Conservation (phyloP, 2,329 filamentous ascomycete genomes). For the Dactylonectria estremocensis region DNA sequence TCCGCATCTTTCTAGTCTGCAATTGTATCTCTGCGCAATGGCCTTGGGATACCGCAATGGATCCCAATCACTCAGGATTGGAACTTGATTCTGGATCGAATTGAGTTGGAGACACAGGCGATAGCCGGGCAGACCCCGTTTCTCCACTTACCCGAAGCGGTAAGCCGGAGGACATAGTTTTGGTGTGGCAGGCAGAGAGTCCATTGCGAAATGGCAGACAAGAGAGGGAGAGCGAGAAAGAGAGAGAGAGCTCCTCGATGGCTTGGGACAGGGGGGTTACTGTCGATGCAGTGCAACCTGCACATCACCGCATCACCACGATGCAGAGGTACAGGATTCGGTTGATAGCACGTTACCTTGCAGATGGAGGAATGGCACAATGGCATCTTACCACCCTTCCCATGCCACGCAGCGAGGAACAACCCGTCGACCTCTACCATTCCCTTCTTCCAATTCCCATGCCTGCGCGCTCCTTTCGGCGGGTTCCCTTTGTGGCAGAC, state of each 20-base stretch:
- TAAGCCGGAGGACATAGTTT: background rate
- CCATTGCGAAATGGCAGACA: too few relatives aligned
- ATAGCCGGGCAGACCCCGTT: background rate
- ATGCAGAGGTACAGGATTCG: background rate
- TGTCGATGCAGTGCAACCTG: slow-evolving; percentile 9
- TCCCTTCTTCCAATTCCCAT: background rate
- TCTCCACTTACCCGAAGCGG: background rate
- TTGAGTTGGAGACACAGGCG: background rate
- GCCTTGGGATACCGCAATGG: background rate
- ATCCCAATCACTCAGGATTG: background rate
- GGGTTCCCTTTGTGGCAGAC: background rate
- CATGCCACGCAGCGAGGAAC: background rate
- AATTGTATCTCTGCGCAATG: background rate
- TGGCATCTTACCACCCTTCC: background rate
- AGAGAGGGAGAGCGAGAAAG: too few relatives aligned
- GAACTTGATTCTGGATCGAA: background rate
- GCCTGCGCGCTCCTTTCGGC: background rate
- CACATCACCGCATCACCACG: background rate
- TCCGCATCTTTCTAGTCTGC: background rate
- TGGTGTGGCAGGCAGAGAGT: too few relatives aligned
- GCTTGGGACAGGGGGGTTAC: background rate
- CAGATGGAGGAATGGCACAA: slow-evolving; percentile 21
- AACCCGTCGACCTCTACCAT: too few relatives aligned
- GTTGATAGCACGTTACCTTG: slow-evolving; percentile 25
- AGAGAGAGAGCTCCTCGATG: background rate